Evolutionary conservation across 306 rosid genomes (phyloP).

Genomic region (Crotalaria pallida): DNA sequence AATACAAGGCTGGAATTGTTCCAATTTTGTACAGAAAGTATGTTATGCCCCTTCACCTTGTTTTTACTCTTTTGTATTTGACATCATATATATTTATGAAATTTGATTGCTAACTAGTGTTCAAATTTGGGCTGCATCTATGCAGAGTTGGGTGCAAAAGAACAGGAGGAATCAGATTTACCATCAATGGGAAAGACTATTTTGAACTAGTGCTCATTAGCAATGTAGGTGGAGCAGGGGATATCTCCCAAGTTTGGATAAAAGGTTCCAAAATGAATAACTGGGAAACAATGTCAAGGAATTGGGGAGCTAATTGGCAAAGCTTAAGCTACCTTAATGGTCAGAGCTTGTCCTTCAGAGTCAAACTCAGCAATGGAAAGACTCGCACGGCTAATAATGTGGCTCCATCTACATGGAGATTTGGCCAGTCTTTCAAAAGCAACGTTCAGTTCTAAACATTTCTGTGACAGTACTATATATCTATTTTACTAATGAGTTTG

Average conservation of each 20-base stretch:
- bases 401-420: constrained; percentile 46
- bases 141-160: constrained; percentile 48
- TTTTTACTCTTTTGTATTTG: background rate
- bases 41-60: background rate
- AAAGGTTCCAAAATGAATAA: constrained; percentile 42
- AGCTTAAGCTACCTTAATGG: constrained; percentile 48
- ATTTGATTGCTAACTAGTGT: background rate
- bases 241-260: constrained; percentile 46
- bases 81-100: no score
- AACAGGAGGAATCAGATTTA: constrained; percentile 47
- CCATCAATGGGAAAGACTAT: constrained; percentile 40
- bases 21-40: constrained; percentile 44
- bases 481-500: background rate
- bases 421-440: constrained; percentile 51
- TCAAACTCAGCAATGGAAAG: constrained; percentile 39
- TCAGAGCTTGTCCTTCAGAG: constrained; percentile 50
- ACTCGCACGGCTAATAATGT: constrained; percentile 28
- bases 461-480: background rate
- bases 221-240: constrained; percentile 52
- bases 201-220: constrained; percentile 49
- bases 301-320: constrained; percentile 57
- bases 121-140: background rate
- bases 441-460: constrained; percentile 23
- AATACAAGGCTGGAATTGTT: constrained; percentile 53
- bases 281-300: constrained; percentile 55